phyloP scores from a whole-genome alignment of 192 early-diverging fungal species.

The Backusella circina region DNA sequence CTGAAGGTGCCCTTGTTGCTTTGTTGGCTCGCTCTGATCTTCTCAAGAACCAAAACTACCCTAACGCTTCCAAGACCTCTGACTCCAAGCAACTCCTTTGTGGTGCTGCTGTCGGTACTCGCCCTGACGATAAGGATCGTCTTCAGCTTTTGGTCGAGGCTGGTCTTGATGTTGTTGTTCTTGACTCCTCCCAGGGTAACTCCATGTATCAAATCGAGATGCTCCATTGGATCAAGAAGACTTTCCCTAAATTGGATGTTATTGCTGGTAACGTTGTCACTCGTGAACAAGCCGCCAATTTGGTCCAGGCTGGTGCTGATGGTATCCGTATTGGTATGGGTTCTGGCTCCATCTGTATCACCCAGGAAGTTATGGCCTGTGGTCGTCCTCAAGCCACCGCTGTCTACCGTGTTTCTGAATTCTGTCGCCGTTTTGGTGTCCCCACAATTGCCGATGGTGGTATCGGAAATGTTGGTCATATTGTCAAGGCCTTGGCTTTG shows the following conservation, averaged over 20 bases:
- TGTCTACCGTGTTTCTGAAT: conserved; percentile 93
- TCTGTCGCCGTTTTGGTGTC: conserved; percentile 89
- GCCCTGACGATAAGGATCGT: conserved; percentile 82
- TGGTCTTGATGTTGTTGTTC: conserved; percentile 90
- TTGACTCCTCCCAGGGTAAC: conserved; percentile 96
- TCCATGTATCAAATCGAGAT: conserved; percentile 92
- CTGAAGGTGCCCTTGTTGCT: conserved; percentile 78
- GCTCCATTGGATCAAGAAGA: conserved; percentile 89
- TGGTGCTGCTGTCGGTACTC: conserved; percentile 92
- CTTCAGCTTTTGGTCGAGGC: conserved; percentile 85
- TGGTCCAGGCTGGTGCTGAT: conserved; percentile 94
- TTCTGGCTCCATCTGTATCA: conserved; percentile 97
- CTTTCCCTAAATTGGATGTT: conserved; percentile 77
- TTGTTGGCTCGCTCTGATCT: conserved; percentile 92
- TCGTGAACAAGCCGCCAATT: conserved; percentile 84
- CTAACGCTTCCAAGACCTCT: conserved; percentile 80
- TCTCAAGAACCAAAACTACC: conserved; percentile 95
- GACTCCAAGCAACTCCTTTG: conserved; percentile 87
- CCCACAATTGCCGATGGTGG: conserved; percentile 97
- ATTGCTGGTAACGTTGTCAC: conserved; percentile 98
- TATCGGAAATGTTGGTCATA: conserved; percentile 95
- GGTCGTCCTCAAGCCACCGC: conserved; percentile 97
- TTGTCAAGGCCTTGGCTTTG: conserved; percentile 91
- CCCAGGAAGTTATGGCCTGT: conserved; percentile 98
- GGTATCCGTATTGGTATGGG: conserved; percentile 97